Evolutionary conservation across 2,329 filamentous ascomycete species (phyloP).

Genomic region (Fusarium nodosum): DNA sequence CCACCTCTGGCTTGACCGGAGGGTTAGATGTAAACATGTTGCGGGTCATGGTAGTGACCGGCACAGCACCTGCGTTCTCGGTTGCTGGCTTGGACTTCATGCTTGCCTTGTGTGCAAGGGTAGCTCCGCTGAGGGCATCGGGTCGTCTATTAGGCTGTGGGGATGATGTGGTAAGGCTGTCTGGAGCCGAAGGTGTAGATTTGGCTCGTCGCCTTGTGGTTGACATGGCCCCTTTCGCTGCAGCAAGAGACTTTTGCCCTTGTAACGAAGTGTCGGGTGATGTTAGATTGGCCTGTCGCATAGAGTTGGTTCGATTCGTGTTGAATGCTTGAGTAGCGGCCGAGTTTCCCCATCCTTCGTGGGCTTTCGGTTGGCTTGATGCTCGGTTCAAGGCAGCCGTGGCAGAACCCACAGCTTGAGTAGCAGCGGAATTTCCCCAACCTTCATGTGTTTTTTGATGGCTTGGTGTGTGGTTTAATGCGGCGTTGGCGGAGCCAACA

Average conservation of each 20-base stretch:
- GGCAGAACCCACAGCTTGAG: conserved; percentile 67
- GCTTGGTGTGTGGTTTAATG: conserved; percentile 46
- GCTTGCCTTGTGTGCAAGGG: conserved; percentile 71
- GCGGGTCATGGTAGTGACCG: conserved; percentile 75
- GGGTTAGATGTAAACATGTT: conserved; percentile 85
- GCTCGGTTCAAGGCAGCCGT: conserved; percentile 50
- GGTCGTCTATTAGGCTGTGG: conserved; percentile 61
- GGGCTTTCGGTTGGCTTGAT: conserved; percentile 41
- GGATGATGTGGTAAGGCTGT: conserved; percentile 35
- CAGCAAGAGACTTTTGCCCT: conserved; percentile 75
- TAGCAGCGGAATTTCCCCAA: conserved; percentile 78
- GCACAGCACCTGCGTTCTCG: conserved; percentile 74
- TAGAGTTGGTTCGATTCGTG: conserved; percentile 53
- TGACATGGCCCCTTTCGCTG: conserved; percentile 82
- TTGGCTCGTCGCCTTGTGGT: conserved; percentile 71
- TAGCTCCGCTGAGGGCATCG: conserved; percentile 81
- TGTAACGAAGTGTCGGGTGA: conserved; percentile 60
- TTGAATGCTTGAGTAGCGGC: conserved; percentile 77
- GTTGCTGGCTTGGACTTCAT: conserved; percentile 61
- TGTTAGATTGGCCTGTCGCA: conserved; percentile 39
- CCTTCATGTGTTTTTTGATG: conserved; percentile 49
- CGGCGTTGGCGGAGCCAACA: conserved; percentile 55
- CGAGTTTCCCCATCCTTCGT: conserved; percentile 70
- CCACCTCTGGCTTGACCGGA: conserved; percentile 76
- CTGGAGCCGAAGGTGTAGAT: conserved; percentile 67